These are phyloP conservation scores for Russula sp. DNA, from an alignment of 768 basidiomycete species.

Conservation along the genomic window DNA sequence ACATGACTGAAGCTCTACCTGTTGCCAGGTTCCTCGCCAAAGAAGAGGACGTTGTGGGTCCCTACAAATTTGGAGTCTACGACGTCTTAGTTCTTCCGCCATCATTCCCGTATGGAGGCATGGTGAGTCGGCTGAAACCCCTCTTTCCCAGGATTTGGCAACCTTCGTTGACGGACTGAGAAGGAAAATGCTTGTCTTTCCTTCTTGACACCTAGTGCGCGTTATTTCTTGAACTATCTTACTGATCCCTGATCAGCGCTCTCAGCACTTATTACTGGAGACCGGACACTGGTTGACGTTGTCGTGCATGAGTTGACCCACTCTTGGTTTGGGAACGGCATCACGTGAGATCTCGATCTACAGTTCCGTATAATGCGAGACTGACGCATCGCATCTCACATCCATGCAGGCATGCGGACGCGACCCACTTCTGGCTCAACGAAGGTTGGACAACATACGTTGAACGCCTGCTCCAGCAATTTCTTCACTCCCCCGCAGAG, in stretches of 20 bases:
- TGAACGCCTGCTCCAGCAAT: slow-evolving; percentile 71
- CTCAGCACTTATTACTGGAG: slow-evolving; percentile 77
- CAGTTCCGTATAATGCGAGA: background rate
- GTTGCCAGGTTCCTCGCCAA: slow-evolving; percentile 59
- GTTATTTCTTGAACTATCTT: background rate
- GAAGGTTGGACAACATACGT: slow-evolving; percentile 94
- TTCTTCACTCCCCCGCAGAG: slow-evolving; percentile 64
- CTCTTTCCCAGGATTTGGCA: background rate
- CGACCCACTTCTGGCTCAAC: slow-evolving; percentile 84
- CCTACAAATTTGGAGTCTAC: slow-evolving; percentile 83
- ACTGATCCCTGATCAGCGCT: background rate
- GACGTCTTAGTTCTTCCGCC: slow-evolving; percentile 86
- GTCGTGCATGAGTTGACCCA: slow-evolving; percentile 84
- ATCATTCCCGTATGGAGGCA: slow-evolving; percentile 90
- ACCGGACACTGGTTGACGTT: slow-evolving; percentile 81
- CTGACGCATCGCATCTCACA: background rate
- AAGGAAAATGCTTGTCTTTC: slow-evolving; percentile 88
- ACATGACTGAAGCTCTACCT: background rate
- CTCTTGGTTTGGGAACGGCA: slow-evolving; percentile 90
- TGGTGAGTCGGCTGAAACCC: slow-evolving; percentile 43
- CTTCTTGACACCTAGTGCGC: slow-evolving; percentile 80
- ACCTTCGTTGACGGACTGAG: slow-evolving; percentile 8
- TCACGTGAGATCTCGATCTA: slow-evolving; percentile 45
- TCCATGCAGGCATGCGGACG: slow-evolving; percentile 51
- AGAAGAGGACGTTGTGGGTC: slow-evolving; percentile 67